These are phyloP conservation scores for Thalassiosira hispida DNA, from an alignment of 352 stramenopile genomes.

Conservation along the genomic window DNA sequence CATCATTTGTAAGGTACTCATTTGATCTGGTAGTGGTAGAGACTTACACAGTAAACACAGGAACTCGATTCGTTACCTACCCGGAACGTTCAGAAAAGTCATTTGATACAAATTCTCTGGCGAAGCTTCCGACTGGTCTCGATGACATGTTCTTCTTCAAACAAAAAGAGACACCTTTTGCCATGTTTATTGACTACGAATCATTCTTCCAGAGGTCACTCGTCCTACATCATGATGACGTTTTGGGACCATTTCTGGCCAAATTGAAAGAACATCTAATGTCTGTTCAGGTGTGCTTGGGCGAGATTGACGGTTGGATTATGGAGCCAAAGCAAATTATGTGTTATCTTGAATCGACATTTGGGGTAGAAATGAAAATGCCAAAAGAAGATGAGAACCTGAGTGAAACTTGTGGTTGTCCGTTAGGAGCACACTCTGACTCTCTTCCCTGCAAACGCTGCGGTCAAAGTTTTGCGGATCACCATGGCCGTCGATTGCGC, in stretches of 20 bases:
- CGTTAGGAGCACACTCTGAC: no score
- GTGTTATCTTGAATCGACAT: not conserved
- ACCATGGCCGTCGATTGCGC: no score
- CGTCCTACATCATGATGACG: constrained; percentile 29
- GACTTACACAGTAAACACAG: not conserved
- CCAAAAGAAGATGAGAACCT: no score
- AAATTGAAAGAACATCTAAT: constrained; percentile 54
- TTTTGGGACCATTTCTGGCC: constrained; percentile 31
- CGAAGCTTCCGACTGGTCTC: constrained; percentile 13
- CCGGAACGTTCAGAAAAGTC: not conserved
- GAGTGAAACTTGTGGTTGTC: no score
- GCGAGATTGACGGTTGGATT: constrained; percentile 45
- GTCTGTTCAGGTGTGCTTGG: constrained; percentile 49
- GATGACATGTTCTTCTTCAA: constrained; percentile 1
- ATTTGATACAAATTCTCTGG: constrained; percentile 24
- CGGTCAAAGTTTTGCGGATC: no score
- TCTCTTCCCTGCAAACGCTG: no score
- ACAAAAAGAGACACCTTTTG: not conserved
- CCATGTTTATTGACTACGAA: constrained; percentile 39
- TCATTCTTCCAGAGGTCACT: constrained; percentile 36
- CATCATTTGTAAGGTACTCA: not conserved
- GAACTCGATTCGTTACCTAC: constrained; percentile 13
- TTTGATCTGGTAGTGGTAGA: constrained; percentile 6
- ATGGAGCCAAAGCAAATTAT: constrained; percentile 25
- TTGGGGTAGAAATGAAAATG: not conserved